Conservation (phyloP, 768 basidiomycete species). For the Mycena galericulata region DNA sequence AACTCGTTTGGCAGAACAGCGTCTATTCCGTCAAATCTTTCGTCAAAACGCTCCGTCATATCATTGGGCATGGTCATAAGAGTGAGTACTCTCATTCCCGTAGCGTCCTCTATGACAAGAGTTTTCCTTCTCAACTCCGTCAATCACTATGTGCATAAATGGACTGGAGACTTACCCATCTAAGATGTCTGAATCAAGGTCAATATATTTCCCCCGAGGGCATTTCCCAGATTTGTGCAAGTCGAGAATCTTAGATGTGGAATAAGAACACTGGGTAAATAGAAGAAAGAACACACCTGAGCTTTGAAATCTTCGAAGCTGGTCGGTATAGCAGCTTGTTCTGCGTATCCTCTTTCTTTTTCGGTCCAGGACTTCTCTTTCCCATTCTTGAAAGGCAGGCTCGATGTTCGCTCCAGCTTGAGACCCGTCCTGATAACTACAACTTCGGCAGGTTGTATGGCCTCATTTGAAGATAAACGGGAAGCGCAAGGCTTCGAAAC, state of each 20-base stretch:
- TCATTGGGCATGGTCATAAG: not conserved
- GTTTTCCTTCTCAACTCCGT: too few relatives aligned
- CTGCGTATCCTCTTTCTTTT: not conserved
- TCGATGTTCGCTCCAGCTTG: not conserved
- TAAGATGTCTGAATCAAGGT: slow-evolving; percentile 1
- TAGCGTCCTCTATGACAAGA: not conserved
- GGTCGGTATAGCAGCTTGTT: not conserved
- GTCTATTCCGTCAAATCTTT: not conserved
- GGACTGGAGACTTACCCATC: not conserved
- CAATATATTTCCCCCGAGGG: not conserved
- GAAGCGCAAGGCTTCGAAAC: too few relatives aligned
- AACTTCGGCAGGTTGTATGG: not conserved
- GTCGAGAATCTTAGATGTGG: not conserved
- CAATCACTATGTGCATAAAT: too few relatives aligned
- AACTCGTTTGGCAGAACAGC: not conserved
- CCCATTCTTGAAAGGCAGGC: not conserved
- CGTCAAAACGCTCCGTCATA: not conserved
- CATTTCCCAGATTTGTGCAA: not conserved
- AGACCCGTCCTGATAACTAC: not conserved
- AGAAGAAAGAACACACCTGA: not conserved
- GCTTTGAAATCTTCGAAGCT: not conserved
- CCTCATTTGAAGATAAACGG: too few relatives aligned
- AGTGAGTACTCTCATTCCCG: not conserved
- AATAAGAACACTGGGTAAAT: not conserved
- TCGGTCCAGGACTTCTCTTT: not conserved